phyloP scores from a whole-genome alignment of 192 early-diverging fungal species.

The Diversispora eburnea region DNA sequence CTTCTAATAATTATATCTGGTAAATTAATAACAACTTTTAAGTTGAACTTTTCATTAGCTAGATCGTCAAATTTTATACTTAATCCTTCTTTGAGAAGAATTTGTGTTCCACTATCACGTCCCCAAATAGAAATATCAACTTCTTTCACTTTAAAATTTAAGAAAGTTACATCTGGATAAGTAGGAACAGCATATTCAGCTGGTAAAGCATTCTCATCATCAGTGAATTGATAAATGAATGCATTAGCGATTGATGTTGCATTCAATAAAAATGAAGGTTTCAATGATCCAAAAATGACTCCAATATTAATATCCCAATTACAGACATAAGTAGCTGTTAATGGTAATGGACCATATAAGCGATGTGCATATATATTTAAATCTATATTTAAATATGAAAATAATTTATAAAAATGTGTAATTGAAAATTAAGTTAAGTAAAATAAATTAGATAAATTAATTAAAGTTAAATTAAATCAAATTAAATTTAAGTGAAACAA shows the following conservation, averaged over 20 bases:
- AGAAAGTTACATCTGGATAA: conserved; percentile 59
- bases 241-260: conserved; percentile 48
- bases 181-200: conserved; percentile 37
- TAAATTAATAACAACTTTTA: conserved; percentile 53
- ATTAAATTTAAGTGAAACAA: no score
- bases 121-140: conserved; percentile 62
- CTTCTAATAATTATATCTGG: conserved; percentile 52
- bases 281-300: conserved; percentile 61
- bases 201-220: conserved; percentile 65
- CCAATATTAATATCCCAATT: conserved; percentile 66
- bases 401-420: neutral
- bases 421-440: neutral
- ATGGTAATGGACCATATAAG: conserved; percentile 66
- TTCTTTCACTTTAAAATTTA: conserved; percentile 52
- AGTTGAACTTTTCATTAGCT: conserved; percentile 52
- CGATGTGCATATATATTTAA: conserved; percentile 59
- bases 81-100: conserved; percentile 58
- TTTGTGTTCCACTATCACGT: conserved; percentile 41
- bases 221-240: conserved; percentile 62
- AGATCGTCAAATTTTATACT: conserved; percentile 62
- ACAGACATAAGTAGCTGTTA: conserved; percentile 59
- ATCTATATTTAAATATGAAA: conserved; percentile 31
- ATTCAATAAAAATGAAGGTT: conserved; percentile 56
- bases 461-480: neutral
- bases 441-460: neutral